phyloP scores from a whole-genome alignment of 306 rosid genomes.

The Fragaria vesca region DNA sequence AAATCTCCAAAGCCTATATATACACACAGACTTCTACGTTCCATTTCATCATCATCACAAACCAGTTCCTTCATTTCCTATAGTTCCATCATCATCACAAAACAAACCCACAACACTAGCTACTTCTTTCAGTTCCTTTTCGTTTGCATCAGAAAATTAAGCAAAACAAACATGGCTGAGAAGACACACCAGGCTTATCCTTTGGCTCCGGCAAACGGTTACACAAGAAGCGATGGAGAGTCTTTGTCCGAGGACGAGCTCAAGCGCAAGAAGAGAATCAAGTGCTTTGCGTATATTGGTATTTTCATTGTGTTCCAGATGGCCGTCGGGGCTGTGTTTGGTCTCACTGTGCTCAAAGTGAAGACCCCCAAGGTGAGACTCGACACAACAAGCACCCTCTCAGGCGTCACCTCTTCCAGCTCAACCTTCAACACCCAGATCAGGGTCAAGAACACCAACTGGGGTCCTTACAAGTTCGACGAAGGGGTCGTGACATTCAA shows the following conservation, averaged over 20 bases:
- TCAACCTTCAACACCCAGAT: constrained; percentile 7
- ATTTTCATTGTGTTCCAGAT: constrained; percentile 30
- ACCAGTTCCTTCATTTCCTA: background rate
- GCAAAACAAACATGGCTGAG: constrained; percentile 28
- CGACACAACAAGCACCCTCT: background rate
- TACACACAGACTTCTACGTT: background rate
- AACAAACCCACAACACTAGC: background rate
- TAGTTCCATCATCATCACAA: background rate
- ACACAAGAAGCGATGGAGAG: constrained; percentile 24
- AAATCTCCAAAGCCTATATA: too few relatives aligned
- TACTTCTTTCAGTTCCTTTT: background rate
- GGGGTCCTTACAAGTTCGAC: constrained; percentile 14
- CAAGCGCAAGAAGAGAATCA: constrained; percentile 20
- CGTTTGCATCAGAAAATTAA: background rate
- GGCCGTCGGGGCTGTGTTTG: background rate
- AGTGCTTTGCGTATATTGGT: constrained; percentile 13
- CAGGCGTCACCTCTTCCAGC: background rate
- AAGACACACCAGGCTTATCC: constrained; percentile 24
- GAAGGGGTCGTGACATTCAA: background rate
- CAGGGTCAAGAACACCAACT: constrained; percentile 10
- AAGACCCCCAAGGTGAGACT: background rate
- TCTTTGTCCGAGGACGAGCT: constrained; percentile 14
- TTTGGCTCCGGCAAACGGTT: constrained; percentile 28
- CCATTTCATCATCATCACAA: constrained; percentile 6
- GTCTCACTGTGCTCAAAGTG: background rate